A percentile compares a stretch with the other conserved stretches of the same genome.
Conservation (phyloP, 2,329 filamentous ascomycete genomes). For the Phaeosphaeriaceae sp. region DNA sequence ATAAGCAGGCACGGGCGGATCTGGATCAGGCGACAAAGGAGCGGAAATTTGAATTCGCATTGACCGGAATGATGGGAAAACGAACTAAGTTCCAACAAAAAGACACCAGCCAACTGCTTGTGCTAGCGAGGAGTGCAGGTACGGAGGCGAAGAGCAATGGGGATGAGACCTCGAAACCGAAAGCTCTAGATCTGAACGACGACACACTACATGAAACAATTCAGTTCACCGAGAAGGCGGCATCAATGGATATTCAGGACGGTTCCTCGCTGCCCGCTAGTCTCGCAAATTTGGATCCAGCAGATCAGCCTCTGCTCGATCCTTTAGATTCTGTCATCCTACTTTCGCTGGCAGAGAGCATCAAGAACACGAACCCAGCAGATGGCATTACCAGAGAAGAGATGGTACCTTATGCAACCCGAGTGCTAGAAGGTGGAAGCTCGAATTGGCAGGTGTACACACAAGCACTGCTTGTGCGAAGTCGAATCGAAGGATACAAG, state of each 20-base stretch:
- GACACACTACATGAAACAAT: conserved; percentile 92
- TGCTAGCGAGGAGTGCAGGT: conserved; percentile 78
- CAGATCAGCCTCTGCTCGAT: conserved; percentile 80
- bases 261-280: conserved; percentile 63
- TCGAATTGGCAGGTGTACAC: conserved; percentile 99
- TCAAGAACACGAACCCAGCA: conserved; percentile 85
- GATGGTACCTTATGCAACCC: conserved; percentile 86
- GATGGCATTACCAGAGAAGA: conserved; percentile 92
- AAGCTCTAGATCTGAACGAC: conserved; percentile 82
- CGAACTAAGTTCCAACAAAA: conserved; percentile 81
- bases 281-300: conserved; percentile 72
- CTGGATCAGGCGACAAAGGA: conserved; percentile 71
- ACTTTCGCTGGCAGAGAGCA: conserved; percentile 78
- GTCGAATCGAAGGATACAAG: conserved; percentile 85
- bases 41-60: conserved; percentile 77
- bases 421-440: conserved; percentile 85
- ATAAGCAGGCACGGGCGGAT: conserved; percentile 75
- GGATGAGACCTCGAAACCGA: conserved; percentile 58
- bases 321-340: conserved; percentile 90
- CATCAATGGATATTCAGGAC: conserved; percentile 52
- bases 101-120: conserved; percentile 85
- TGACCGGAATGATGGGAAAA: conserved; percentile 88
- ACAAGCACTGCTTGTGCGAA: conserved; percentile 87
- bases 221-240: conserved; percentile 69
- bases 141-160: conserved; percentile 19